A percentile compares a stretch with the other conserved stretches of the same genome.
Evolutionary conservation across 441 rosid species (phyloP).

Genomic region (Hypseocharis bilobata): DNA sequence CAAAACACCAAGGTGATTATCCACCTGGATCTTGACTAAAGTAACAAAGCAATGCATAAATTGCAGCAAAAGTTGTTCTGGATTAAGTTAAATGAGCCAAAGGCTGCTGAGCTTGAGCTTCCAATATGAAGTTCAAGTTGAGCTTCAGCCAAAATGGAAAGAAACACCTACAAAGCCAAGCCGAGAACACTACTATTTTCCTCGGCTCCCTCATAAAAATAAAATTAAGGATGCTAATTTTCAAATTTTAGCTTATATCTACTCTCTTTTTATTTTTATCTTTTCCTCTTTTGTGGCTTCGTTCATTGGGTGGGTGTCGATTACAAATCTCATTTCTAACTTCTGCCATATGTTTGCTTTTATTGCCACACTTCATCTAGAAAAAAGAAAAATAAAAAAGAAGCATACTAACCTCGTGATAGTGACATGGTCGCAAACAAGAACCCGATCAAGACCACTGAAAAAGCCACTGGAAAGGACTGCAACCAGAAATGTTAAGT

Average conservation of each 20-base stretch:
- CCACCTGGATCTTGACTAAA: not conserved
- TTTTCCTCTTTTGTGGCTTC: no score
- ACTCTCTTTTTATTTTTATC: no score
- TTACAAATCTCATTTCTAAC: no score
- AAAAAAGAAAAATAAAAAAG: constrained; percentile 4
- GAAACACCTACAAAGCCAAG: not conserved
- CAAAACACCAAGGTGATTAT: not conserved
- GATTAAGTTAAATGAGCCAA: not conserved
- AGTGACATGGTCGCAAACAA: constrained; percentile 57
- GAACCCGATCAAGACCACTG: constrained; percentile 52
- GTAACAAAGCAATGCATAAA: not conserved
- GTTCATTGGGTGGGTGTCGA: no score
- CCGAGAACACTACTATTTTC: not conserved
- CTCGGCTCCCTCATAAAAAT: no score
- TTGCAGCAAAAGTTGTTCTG: not conserved
- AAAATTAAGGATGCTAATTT: not conserved
- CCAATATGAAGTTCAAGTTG: not conserved
- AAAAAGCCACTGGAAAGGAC: constrained; percentile 73
- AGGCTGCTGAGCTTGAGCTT: not conserved
- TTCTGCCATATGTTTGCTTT: not conserved
- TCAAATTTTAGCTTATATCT: no score
- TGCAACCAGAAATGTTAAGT: constrained; percentile 30
- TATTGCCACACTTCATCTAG: not conserved
- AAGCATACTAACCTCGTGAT: constrained; percentile 49
- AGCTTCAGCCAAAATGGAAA: not conserved